Evolutionary conservation across 371 early-diverging fungal species (phyloP).

Genomic region (Gilbertella persicaria): DNA sequence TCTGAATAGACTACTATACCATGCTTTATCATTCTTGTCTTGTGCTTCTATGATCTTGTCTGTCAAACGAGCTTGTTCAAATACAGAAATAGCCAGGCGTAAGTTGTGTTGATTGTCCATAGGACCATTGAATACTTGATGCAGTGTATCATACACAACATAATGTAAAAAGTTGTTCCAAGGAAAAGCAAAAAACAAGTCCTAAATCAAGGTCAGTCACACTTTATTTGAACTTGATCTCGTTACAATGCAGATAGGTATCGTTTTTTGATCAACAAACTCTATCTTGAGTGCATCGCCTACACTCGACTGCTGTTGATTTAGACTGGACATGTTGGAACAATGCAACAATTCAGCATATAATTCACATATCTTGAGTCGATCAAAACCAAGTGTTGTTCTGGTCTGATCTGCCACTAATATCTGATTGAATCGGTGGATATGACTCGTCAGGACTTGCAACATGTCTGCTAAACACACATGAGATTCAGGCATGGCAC

Average conservation of each 20-base stretch:
- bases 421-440: conserved; percentile 66
- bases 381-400: conserved; percentile 88
- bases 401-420: conserved; percentile 60
- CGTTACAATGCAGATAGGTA: conserved; percentile 58
- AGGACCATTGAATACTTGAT: conserved; percentile 90
- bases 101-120: conserved; percentile 66
- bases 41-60: conserved; percentile 43
- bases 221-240: background rate
- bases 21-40: conserved; percentile 39
- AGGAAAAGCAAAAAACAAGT: conserved; percentile 86
- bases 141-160: conserved; percentile 95
- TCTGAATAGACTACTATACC: too few relatives aligned
- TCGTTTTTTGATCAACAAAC: conserved; percentile 63
- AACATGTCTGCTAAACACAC: conserved; percentile 76
- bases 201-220: conserved; percentile 21
- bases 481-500: conserved; percentile 16
- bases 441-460: conserved; percentile 70
- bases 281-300: conserved; percentile 72
- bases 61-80: conserved; percentile 72
- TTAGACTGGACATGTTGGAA: conserved; percentile 78
- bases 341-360: conserved; percentile 94
- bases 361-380: conserved; percentile 92
- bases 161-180: conserved; percentile 98
- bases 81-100: conserved; percentile 73
- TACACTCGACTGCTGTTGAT: conserved; percentile 40